Evolutionary conservation across 2,329 filamentous ascomycete species (phyloP), one percentile per base, ranked within the genome.

Genomic region (Fusarium concolor): DNA sequence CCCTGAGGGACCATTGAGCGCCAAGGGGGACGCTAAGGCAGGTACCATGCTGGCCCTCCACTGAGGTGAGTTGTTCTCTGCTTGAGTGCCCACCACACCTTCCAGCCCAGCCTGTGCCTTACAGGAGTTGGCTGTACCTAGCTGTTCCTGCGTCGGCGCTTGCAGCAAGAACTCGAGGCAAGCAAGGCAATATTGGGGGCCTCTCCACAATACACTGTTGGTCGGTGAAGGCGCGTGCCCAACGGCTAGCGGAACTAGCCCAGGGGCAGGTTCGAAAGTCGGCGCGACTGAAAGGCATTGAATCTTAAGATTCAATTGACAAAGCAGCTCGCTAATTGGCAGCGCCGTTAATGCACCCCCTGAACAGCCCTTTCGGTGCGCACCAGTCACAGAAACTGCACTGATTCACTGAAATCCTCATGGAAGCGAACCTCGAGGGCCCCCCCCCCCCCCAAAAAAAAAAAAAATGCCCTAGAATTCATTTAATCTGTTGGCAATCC

Each of bases 21-120:
- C 58, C 62, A 69, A 67, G 54, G 29, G 49, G 22, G 22, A 56
- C 67, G 62, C 67, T 70, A 70, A 70, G 45, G 67, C 67, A 70
- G 67, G 67, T 70, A 70, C 67, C 62, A 70, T 63, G 58, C 22
- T 57, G 26, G 8, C 31, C 52, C 50, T 57, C 43, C 42, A 62
- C 57, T 47, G 35, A 35, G 17, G 24, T 54, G 55, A 51, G 9
- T 35, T 51, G 38, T 18, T 42, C 22, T 10, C 29, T 59, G 33
- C 28, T 26, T 26, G 35, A 22, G 31, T 57, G 38, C 55, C 56
- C 37, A 56, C 41, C 42, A 44, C 54, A 62, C 42, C 38, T 37
- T 26, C 29, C 45, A 62, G 39, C 56, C 41, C 22, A 61, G 50
- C 37, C 64, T 24, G 41, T 61, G 62, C 62, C 62, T 51, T 62